Conservation (phyloP, 2,329 filamentous ascomycete species). For the Verticillium isaacii region DNA sequence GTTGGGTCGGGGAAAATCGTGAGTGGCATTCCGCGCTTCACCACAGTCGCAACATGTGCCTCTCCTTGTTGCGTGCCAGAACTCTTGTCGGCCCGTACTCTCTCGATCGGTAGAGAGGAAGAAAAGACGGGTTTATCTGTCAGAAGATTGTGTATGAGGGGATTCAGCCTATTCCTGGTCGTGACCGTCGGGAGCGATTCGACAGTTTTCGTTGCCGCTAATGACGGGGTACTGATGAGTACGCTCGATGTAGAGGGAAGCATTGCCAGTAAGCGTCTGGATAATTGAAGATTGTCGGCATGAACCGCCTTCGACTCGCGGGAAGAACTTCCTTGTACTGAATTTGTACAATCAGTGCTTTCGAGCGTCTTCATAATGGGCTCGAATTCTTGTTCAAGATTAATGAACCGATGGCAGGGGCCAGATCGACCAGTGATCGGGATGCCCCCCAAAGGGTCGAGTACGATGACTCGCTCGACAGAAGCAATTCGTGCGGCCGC, state of each 20-base stretch:
- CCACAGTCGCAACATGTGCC: constrained; percentile 62
- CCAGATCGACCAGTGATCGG: constrained; percentile 50
- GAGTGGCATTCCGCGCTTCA: constrained; percentile 87
- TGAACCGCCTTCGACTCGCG: constrained; percentile 15
- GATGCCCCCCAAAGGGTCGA: constrained; percentile 83
- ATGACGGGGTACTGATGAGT: constrained; percentile 79
- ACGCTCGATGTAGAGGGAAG: constrained; percentile 82
- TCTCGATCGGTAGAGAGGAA: constrained; percentile 75
- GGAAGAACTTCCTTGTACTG: background rate
- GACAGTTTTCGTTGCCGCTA: constrained; percentile 55
- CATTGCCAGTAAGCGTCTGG: constrained; percentile 65
- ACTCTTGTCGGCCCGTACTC: constrained; percentile 41
- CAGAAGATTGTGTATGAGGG: constrained; percentile 89
- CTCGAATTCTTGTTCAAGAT: constrained; percentile 84
- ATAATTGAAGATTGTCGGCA: constrained; percentile 67
- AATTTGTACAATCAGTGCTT: constrained; percentile 2
- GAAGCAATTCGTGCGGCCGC: constrained; percentile 47
- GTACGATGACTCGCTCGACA: constrained; percentile 80
- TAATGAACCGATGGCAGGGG: constrained; percentile 62
- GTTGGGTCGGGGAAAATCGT: constrained; percentile 74
- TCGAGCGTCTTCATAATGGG: constrained; percentile 60
- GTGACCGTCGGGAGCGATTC: constrained; percentile 44
- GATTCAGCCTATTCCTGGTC: constrained; percentile 62
- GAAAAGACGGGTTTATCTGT: constrained; percentile 93
- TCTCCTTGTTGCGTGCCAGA: constrained; percentile 5